Base-by-base conservation (phyloP, 306 rosid genomes). In the Trifolium dubium region DNA sequence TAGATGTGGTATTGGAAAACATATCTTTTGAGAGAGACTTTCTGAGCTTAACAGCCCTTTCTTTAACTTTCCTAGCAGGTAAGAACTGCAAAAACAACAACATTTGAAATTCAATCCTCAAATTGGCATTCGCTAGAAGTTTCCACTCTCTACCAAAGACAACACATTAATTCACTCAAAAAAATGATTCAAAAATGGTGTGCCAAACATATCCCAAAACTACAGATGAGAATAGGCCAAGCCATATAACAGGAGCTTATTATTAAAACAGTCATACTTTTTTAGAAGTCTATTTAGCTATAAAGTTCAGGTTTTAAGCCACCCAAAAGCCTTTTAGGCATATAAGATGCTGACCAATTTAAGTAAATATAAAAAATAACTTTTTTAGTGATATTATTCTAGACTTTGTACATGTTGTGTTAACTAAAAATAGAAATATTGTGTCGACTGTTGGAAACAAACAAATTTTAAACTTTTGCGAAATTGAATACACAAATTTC, bases 61-160 rank as follows among this genome's bases (percentile, higher is more conserved):
- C 94, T 76, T 74, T 79, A 23, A 93, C 97, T 85, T 89, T 83
- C 74, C 83, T 85, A 58, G 97, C 86, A 43, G 97, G 97, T 53
- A 93, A 82, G 81, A 93, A 91, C 98, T 93, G 86, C 75, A 81
- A 66, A 74, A 60, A 82, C 71, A 73, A 66, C 41, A 74, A 71
- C n/a, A 40, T 50, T 31, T 15, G 32, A 70, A 80, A 69, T 74
- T 74, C 4, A 77, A 15, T 59, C 56, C 67, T 32, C 69, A 46
- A 44, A 18, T 49, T 39, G 61, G 50, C 64, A 61, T 34, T 34
- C 37, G 10, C 53, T 18, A 84, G 2, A 71, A 71, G 64, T 13
- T 74, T 69, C 37, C 39, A 55, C 40, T 29, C 64, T 64, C 44
- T 46, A 64, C 28, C 31, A 51, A 67, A 34, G 6, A 76, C 58